These are phyloP conservation scores for Rubroboletus pulcherrimus DNA, from an alignment of 768 basidiomycete genomes.

Conservation along the genomic window DNA sequence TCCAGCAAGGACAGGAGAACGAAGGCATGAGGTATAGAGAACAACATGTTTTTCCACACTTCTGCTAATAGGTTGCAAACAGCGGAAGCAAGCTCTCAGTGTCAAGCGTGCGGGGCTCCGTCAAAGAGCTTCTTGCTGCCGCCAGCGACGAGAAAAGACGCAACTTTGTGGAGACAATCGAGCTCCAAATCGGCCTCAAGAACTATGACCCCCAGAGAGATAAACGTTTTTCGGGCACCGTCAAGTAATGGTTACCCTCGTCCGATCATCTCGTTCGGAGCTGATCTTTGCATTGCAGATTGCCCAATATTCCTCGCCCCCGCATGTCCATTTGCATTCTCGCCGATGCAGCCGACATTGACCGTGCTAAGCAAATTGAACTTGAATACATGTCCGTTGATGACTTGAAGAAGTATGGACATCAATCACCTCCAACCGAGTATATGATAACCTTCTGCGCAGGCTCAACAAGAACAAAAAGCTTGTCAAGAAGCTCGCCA, in stretches of 20 bases:
- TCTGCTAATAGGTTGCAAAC: neutral
- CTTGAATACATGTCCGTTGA: slow-evolving; percentile 99
- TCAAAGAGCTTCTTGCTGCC: slow-evolving; percentile 84
- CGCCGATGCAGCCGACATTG: slow-evolving; percentile 97
- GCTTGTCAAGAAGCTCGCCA: slow-evolving; percentile 99
- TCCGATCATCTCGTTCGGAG: neutral
- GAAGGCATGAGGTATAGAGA: slow-evolving; percentile 31
- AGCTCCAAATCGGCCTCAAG: slow-evolving; percentile 95
- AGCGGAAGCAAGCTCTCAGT: slow-evolving; percentile 85
- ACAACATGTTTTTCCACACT: neutral
- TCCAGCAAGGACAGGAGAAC: slow-evolving; percentile 14
- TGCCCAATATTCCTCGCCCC: slow-evolving; percentile 95
- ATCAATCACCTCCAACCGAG: neutral
- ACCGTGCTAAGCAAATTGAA: slow-evolving; percentile 96
- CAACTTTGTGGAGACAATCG: slow-evolving; percentile 95
- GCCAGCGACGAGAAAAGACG: slow-evolving; percentile 86
- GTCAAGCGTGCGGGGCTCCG: slow-evolving; percentile 98
- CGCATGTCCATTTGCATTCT: slow-evolving; percentile 99
- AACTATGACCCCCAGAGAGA: slow-evolving; percentile 99
- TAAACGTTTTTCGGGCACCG: slow-evolving; percentile 99
- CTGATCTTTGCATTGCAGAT: slow-evolving; percentile 42
- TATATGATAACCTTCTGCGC: neutral
- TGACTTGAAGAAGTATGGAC: slow-evolving; percentile 91
- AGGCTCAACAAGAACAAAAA: slow-evolving; percentile 99
- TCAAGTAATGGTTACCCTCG: slow-evolving; percentile 59